Evolutionary conservation across 2,329 filamentous ascomycete species (phyloP), one percentile per base, ranked within the genome.

Genomic region (Colletotrichum acutatum): DNA sequence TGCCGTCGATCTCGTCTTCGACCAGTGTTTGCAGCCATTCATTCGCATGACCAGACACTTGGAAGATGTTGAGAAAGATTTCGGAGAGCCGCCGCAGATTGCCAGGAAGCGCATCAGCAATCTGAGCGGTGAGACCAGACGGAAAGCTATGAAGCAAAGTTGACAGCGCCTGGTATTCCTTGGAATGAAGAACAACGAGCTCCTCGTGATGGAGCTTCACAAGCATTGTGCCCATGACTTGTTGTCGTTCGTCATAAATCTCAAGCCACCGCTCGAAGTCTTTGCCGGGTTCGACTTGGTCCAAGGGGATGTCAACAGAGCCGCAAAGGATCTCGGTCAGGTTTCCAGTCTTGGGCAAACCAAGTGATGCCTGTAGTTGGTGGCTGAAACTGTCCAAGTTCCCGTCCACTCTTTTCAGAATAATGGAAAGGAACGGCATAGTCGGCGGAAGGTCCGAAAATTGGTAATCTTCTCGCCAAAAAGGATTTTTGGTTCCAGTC

Each of bases 1-100:
- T 92, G 0, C 96, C 96, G 78, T 98, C 97, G 70, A 99, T 98
- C 82, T 99, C 97, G 79, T 98, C 96, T 82, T 99, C 97, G 0
- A 98, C 94, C 53, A 99, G 86, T 2, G 94, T 92, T 87, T 95
- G 97, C 26, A 99, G 88, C 97, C 97, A 99, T 72, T 98, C 95
- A 56, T 89, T 89, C 2, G 94, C 93, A 49, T 90, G 90, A 0
- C 94, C 95, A 2, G 95, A 96, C 3, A 97, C 95, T 79, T 99
- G 97, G 78, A 96, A 99, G 65, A 99, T 97, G 80, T 98, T 97
- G 75, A 98, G 85, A 49, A 98, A 90, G 32, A 93, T 91, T 79
- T 98, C 95, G 2, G 95, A 94, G 9, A 98, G 82, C n/a, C 90
- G 89, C 66, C 93, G 93, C 42, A 98, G 86, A 78, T 95, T 93